These are phyloP conservation scores for Bothia castanella DNA, from an alignment of 1,284 basidiomycete genomes.

Conservation along the genomic window DNA sequence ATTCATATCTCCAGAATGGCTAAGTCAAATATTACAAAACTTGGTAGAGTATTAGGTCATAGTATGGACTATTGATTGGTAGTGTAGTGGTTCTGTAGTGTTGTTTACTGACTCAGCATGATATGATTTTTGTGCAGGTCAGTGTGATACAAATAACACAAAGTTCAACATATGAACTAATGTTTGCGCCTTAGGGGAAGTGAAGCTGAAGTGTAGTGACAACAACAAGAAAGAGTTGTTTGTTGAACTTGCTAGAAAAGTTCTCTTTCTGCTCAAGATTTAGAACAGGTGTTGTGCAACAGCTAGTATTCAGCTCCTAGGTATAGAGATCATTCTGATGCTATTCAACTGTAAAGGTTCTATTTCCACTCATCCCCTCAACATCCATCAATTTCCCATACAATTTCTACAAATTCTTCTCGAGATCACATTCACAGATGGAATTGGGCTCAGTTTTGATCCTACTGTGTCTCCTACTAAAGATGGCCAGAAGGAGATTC, in stretches of 20 bases:
- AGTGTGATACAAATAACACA: too few species aligned
- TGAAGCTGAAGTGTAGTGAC: not conserved
- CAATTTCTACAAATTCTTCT: conserved; percentile 3
- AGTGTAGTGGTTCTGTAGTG: too few species aligned
- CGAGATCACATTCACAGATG: not conserved
- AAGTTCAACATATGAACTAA: not conserved
- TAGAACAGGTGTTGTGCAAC: not conserved
- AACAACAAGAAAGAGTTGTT: not conserved
- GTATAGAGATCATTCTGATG: not conserved
- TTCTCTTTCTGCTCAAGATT: not conserved
- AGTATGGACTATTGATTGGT: too few species aligned
- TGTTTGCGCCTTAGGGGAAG: not conserved
- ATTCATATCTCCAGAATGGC: too few species aligned
- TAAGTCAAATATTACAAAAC: too few species aligned
- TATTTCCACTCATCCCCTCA: not conserved
- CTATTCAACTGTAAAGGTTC: conserved; percentile 4
- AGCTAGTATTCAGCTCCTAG: not conserved
- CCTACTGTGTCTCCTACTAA: not conserved
- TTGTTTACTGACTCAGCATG: too few species aligned
- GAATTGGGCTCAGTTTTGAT: not conserved
- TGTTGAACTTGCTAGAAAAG: not conserved
- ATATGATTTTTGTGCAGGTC: too few species aligned
- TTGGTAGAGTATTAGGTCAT: too few species aligned
- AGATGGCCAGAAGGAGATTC: not conserved
- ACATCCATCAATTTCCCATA: not conserved